These are phyloP conservation scores for Phellopilus nigrolimitatus DNA, from an alignment of 1,284 basidiomycete species.

Conservation along the genomic window DNA sequence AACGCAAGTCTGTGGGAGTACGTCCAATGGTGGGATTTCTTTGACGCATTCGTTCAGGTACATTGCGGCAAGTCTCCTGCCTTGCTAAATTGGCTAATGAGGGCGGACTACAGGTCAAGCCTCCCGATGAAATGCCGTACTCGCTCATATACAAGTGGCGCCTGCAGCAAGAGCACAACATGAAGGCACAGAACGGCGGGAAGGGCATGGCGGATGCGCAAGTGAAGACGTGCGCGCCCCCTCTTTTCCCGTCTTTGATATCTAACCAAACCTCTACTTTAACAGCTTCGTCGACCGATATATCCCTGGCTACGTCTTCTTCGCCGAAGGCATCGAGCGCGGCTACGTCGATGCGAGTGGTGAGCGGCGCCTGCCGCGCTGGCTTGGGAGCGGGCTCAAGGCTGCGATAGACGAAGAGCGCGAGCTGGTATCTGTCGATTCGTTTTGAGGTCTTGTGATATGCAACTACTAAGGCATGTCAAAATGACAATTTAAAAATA, in stretches of 20 bases:
- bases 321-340: conserved; percentile 43
- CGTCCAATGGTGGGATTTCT: conserved; percentile 57
- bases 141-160: conserved; percentile 74
- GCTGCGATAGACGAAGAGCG: conserved; percentile 14
- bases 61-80: conserved; percentile 20
- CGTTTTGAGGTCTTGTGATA: too few species aligned
- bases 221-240: conserved; percentile 56
- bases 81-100: neutral
- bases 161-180: conserved; percentile 79
- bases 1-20: conserved; percentile 61
- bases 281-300: conserved; percentile 77
- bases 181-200: conserved; percentile 81
- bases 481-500: too few species aligned
- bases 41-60: conserved; percentile 68
- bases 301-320: conserved; percentile 83
- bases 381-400: conserved; percentile 18
- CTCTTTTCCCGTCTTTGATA: conserved; percentile 1
- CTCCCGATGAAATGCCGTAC: conserved; percentile 43
- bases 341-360: conserved; percentile 9
- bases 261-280: neutral
- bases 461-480: too few species aligned
- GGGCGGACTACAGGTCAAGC: conserved; percentile 40
- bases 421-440: conserved; percentile 5
- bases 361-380: neutral
- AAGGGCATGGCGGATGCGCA: conserved; percentile 80